Conservation (phyloP, 306 rosid species). For the Adenanthera pavonina region DNA sequence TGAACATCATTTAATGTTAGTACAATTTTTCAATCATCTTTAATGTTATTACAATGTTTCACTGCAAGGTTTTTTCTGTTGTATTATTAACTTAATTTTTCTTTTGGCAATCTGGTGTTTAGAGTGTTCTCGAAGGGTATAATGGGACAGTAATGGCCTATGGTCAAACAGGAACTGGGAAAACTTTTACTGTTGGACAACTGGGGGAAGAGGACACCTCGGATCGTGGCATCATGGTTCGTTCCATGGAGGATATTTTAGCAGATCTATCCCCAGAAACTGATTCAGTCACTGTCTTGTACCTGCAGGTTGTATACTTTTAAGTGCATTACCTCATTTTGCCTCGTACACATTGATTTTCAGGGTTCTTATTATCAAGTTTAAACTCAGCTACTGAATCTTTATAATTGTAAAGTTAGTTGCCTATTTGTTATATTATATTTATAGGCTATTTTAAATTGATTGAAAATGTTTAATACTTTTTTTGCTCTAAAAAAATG, state of each 20-base stretch:
- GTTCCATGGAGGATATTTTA: constrained; percentile 94
- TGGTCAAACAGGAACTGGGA: constrained; percentile 98
- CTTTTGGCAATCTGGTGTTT: constrained; percentile 37
- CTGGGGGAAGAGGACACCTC: constrained; percentile 85
- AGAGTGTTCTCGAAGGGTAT: constrained; percentile 96
- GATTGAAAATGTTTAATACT: constrained; percentile 29
- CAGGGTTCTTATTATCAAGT: constrained; percentile 12
- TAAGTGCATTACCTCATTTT: constrained; percentile 20
- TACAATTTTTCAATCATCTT: background rate
- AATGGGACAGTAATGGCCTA: constrained; percentile 99
- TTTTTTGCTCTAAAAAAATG: constrained; percentile 30
- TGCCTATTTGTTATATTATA: constrained; percentile 23
- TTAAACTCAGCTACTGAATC: background rate
- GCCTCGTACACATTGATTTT: constrained; percentile 28
- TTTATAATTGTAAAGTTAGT: background rate
- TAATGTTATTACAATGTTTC: background rate
- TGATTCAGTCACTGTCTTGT: constrained; percentile 79
- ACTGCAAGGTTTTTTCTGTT: constrained; percentile 20
- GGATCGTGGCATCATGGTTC: constrained; percentile 94
- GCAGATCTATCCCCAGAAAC: constrained; percentile 74
- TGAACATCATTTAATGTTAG: constrained; percentile 23
- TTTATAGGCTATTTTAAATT: constrained; percentile 29
- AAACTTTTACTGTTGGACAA: constrained; percentile 94
- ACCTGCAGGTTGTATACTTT: constrained; percentile 71
- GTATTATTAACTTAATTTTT: constrained; percentile 28